phyloP scores from a whole-genome alignment of 805 yeast genomes.

The Cyberlindnera nakhonratchasimensis region DNA sequence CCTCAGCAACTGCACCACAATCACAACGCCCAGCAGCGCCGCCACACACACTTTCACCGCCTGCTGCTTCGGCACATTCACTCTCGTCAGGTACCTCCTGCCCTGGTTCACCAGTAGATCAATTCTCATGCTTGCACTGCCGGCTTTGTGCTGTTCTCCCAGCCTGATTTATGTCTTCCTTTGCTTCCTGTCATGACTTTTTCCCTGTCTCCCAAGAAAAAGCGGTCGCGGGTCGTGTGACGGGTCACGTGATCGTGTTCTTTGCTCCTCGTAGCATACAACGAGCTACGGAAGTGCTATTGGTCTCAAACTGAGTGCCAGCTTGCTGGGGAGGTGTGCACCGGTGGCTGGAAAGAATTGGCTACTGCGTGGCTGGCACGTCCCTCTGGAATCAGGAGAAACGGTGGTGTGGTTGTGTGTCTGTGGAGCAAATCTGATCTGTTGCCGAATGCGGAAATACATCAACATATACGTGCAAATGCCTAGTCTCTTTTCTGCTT shows the following conservation, averaged over 20 bases:
- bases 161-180: no score
- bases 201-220: no score
- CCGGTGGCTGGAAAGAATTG: not conserved
- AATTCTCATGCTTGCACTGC: slow-evolving; percentile 4
- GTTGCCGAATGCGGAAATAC: not conserved
- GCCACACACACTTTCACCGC: slow-evolving; percentile 7
- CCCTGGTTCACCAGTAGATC: slow-evolving; percentile 3
- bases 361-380: not conserved
- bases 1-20: slow-evolving; percentile 5
- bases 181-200: no score
- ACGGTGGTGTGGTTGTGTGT: no score
- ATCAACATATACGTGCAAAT: no score
- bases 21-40: slow-evolving; percentile 3
- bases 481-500: not conserved
- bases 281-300: no score
- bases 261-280: no score
- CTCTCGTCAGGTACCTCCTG: slow-evolving; percentile 8
- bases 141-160: not conserved
- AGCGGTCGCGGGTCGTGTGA: no score
- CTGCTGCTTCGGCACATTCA: not conserved
- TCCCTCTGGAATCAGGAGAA: not conserved
- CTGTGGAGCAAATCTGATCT: no score
- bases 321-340: no score
- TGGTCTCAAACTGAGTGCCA: no score
- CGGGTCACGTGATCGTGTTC: no score